These are phyloP conservation scores for Xylaria venustula DNA, from an alignment of 495 filamentous ascomycete species.

Conservation along the genomic window DNA sequence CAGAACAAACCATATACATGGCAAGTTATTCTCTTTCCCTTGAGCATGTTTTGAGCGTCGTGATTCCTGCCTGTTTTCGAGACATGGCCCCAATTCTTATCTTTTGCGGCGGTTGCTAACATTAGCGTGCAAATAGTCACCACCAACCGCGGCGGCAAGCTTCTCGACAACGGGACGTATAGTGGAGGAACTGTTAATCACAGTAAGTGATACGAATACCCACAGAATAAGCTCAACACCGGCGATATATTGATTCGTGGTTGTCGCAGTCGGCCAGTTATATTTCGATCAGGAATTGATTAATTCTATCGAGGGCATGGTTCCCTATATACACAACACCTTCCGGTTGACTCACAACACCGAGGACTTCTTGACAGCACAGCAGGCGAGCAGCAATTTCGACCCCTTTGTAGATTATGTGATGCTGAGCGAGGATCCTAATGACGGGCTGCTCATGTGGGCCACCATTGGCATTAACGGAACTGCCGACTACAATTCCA, in stretches of 20 bases:
- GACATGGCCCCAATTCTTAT: too few species aligned
- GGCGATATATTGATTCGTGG: neutral
- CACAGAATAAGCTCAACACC: neutral
- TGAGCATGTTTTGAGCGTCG: too few species aligned
- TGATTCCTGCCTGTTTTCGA: too few species aligned
- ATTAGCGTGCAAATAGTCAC: too few species aligned
- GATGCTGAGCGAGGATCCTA: conserved; percentile 47
- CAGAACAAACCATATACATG: conserved; percentile 31
- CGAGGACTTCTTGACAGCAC: conserved; percentile 32
- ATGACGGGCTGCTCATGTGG: conserved; percentile 54
- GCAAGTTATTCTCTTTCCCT: too few species aligned
- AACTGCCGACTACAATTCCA: conserved; percentile 38
- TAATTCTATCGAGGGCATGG: conserved; percentile 47
- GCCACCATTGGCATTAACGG: conserved; percentile 56
- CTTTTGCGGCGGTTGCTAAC: too few species aligned
- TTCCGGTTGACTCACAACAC: conserved; percentile 41
- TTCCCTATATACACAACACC: conserved; percentile 53
- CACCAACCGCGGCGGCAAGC: conserved; percentile 40
- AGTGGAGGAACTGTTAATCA: conserved; percentile 43
- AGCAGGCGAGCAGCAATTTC: conserved; percentile 32
- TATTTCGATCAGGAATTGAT: conserved; percentile 55
- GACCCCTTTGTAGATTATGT: conserved; percentile 40
- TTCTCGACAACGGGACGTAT: conserved; percentile 42
- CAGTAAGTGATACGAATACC: conserved; percentile 31
- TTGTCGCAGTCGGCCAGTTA: conserved; percentile 42